phyloP scores from a whole-genome alignment of 352 stramenopile species.

The Thalassiosira sp. region DNA sequence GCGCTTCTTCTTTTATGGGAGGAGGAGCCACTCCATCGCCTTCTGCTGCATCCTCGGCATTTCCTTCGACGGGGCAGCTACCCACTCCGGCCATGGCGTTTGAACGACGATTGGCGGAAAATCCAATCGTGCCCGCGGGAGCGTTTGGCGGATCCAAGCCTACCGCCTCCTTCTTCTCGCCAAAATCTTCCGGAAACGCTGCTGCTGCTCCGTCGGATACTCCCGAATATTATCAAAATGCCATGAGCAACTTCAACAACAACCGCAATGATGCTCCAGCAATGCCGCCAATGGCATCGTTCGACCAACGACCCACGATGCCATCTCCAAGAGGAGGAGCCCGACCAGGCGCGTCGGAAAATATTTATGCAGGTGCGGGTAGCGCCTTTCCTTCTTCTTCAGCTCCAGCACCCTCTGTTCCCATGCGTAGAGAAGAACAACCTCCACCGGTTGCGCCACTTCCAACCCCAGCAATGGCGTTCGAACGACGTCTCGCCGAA shows the following conservation, averaged over 20 bases:
- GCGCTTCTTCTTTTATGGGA: no score
- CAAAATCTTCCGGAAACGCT: constrained; percentile 1
- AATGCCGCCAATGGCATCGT: constrained; percentile 21
- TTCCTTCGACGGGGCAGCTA: constrained; percentile 7
- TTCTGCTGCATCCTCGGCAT: constrained; percentile 6
- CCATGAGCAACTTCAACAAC: constrained; percentile 28
- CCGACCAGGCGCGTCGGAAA: constrained; percentile 20
- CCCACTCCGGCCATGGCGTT: constrained; percentile 45
- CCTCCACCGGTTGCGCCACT: constrained; percentile 25
- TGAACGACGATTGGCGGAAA: constrained; percentile 42
- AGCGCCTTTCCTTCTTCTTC: constrained; percentile 15
- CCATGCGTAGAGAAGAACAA: constrained; percentile 12
- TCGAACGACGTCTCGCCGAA: constrained; percentile 45
- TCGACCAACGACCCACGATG: constrained; percentile 26
- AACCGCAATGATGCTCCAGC: constrained; percentile 24
- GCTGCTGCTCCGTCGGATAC: constrained; percentile 4
- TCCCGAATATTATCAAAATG: constrained; percentile 36
- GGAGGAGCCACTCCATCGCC: constrained; percentile 30
- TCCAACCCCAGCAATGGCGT: constrained; percentile 48
- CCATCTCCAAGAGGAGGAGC: constrained; percentile 7
- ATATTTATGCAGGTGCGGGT: constrained; percentile 43
- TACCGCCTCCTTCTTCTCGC: constrained; percentile 38
- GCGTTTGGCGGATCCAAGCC: constrained; percentile 41
- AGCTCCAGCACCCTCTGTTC: not conserved
- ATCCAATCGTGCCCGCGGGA: constrained; percentile 40